phyloP scores from a whole-genome alignment of 2,329 filamentous ascomycete genomes.

The Penicillium sp. region DNA sequence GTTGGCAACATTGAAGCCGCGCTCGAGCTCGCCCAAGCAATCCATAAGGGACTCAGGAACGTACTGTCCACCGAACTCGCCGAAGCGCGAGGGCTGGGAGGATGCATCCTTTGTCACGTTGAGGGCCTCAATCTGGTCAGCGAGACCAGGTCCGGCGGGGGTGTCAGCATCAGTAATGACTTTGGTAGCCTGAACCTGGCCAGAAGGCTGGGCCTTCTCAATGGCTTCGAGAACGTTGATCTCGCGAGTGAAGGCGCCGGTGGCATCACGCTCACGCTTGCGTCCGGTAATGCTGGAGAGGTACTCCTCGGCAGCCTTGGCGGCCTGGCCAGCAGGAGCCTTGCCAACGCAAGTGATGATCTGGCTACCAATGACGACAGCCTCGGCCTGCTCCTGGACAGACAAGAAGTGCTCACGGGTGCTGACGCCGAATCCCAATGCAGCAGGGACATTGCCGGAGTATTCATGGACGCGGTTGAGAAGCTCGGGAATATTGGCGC shows the following conservation, averaged over 20 bases:
- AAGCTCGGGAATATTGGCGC: conserved; percentile 75
- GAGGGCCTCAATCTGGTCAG: conserved; percentile 79
- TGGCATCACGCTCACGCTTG: conserved; percentile 46
- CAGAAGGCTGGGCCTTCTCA: conserved; percentile 57
- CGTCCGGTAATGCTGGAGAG: conserved; percentile 70
- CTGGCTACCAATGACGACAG: conserved; percentile 94
- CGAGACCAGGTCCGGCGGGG: conserved; percentile 63
- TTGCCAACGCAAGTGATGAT: conserved; percentile 79
- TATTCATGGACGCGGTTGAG: conserved; percentile 85
- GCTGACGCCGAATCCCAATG: conserved; percentile 94
- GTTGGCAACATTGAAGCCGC: conserved; percentile 82
- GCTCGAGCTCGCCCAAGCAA: conserved; percentile 84
- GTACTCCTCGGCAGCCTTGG: conserved; percentile 79
- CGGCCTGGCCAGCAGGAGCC: conserved; percentile 63
- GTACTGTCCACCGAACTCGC: conserved; percentile 95
- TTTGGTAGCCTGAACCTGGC: conserved; percentile 53
- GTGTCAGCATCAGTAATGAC: conserved; percentile 61
- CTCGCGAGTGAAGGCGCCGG: conserved; percentile 57
- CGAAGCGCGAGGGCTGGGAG: conserved; percentile 80
- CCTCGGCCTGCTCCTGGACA: conserved; percentile 80
- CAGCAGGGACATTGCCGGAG: conserved; percentile 84
- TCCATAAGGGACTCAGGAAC: conserved; percentile 98
- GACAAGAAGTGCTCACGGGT: conserved; percentile 90
- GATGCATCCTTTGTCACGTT: conserved; percentile 59
- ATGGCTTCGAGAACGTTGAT: conserved; percentile 69